Conservation (phyloP, 495 filamentous ascomycete genomes). For the Neurospora sp. region DNA sequence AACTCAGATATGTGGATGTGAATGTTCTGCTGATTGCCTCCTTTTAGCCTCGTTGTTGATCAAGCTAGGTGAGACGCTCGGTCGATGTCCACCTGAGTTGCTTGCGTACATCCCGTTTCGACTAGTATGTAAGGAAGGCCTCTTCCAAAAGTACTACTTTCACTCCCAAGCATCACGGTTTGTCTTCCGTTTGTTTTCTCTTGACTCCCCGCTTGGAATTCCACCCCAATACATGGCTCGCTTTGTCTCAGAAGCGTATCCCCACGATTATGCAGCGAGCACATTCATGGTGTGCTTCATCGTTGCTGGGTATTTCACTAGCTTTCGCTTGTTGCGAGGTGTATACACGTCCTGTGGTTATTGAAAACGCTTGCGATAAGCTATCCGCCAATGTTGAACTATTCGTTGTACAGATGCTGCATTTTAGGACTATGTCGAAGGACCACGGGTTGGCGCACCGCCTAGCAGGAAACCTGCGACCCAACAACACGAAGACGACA, state of each 20-base stretch:
- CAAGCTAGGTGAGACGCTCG: neutral
- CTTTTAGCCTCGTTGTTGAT: neutral
- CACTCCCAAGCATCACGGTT: neutral
- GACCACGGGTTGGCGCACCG: neutral
- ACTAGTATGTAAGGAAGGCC: neutral
- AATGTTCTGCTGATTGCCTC: neutral
- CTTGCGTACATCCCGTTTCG: neutral
- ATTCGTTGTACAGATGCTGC: neutral
- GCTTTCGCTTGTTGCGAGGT: neutral
- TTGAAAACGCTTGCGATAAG: neutral
- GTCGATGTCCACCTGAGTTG: neutral
- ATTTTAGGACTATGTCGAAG: neutral
- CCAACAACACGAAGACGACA: neutral
- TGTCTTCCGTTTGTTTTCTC: neutral
- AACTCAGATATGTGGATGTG: neutral
- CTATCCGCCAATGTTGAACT: neutral
- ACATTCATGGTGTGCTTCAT: neutral
- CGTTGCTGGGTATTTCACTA: neutral
- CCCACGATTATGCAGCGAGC: neutral
- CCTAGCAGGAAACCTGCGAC: neutral
- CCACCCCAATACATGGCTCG: neutral
- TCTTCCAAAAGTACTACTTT: neutral
- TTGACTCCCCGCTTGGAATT: neutral
- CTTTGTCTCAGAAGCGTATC: neutral
- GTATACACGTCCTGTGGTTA: neutral